Conservation (phyloP, 1,139 yeast genomes). For the Suhomyces atakaporum region DNA sequence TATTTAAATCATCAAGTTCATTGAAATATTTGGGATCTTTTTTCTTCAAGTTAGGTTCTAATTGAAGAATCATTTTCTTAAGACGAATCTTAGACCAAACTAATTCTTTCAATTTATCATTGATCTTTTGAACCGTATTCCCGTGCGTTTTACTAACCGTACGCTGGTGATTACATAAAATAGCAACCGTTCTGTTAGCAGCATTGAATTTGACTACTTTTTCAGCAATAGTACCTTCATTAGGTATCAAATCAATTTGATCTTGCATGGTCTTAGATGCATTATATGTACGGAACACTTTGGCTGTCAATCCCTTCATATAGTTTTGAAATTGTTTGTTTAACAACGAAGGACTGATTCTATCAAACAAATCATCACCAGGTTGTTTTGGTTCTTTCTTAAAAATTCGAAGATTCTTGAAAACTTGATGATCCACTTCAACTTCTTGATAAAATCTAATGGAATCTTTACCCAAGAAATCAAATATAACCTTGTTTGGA, state of each 20-base stretch:
- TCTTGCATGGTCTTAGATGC: constrained; percentile 98
- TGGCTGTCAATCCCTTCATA: constrained; percentile 93
- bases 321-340: constrained; percentile 86
- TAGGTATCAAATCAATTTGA: constrained; percentile 77
- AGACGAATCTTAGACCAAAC: constrained; percentile 79
- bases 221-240: constrained; percentile 85
- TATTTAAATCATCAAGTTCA: constrained; percentile 69
- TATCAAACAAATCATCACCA: constrained; percentile 90
- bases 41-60: constrained; percentile 58
- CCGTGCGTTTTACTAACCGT: constrained; percentile 86
- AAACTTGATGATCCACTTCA: constrained; percentile 85
- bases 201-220: constrained; percentile 88
- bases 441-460: constrained; percentile 91
- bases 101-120: constrained; percentile 74
- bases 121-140: constrained; percentile 73
- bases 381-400: constrained; percentile 86
- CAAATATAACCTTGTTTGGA: constrained; percentile 87
- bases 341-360: constrained; percentile 78
- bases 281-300: constrained; percentile 95
- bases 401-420: constrained; percentile 82
- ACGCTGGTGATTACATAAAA: constrained; percentile 96
- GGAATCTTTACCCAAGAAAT: constrained; percentile 94
- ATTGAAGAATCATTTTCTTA: constrained; percentile 66
- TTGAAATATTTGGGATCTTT: constrained; percentile 62
- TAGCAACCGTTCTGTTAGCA: constrained; percentile 93